Evolutionary conservation across 2,329 filamentous ascomycete species (phyloP), one percentile per base, ranked within the genome.

Genomic region (Akanthomyces lecanii): DNA sequence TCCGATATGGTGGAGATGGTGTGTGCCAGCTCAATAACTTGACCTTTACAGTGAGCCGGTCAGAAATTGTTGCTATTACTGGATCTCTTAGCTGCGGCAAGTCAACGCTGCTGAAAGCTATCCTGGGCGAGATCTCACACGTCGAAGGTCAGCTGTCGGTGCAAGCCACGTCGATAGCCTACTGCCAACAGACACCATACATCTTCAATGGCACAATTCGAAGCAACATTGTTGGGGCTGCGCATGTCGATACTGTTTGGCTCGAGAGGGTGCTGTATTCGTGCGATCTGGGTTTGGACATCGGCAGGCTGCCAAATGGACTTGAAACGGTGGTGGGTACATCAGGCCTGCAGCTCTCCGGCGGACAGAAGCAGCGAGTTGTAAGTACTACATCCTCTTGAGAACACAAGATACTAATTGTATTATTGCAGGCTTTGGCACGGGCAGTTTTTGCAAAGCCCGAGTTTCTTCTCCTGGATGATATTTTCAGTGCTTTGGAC

Each of bases 341-440:
- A 47, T 59, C 55, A 6, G 55, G 55, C 28, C 55, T 59, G 33
- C 55, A 59, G 23, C 55, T 59, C 38, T 59, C 55, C 38, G 55
- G 55, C 44, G 55, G 55, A 40, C 55, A 59, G 55, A 59, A 50
- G 55, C 55, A 59, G 55, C 42, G 55, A 50, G 55, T 59, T 38
- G 53, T 56, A 30, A 44, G 53, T 30, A 10, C 53, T 44, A 14
- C 23, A 30, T 6, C 12, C 23, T 5, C 1, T 30, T 44, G 23
- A 12, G 33, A 38, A 45, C 14, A n/a, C 23, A 45, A 56, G 16
- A 45, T 12, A 45, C 4, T 56, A 7, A 56, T 44, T 44, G 21
- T 30, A n/a, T 40, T 30, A n/a, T 40, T 10, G 0, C 23, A 56
- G 45, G 77, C 55, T 11, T 38, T 59, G 55, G 55, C 55, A 48